Evolutionary conservation across 2,329 filamentous ascomycete genomes (phyloP).

Genomic region (Apiospora koreana): DNA sequence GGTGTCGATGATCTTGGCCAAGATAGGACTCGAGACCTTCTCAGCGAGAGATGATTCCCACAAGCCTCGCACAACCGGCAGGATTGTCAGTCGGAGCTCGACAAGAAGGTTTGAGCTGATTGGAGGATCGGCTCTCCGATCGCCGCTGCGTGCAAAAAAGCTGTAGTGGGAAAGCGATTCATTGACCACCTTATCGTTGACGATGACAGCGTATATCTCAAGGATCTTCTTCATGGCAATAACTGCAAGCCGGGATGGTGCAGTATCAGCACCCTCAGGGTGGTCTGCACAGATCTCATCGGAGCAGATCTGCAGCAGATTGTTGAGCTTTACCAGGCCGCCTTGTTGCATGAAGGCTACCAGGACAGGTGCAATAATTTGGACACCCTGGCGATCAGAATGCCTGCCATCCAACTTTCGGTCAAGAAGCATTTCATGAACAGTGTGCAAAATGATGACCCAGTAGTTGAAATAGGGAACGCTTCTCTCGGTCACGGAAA

Average conservation of each 20-base stretch:
- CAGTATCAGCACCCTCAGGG: constrained; percentile 43
- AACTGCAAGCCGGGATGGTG: constrained; percentile 50
- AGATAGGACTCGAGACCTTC: constrained; percentile 73
- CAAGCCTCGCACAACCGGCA: constrained; percentile 74
- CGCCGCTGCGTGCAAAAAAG: constrained; percentile 40
- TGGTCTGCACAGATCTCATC: constrained; percentile 49
- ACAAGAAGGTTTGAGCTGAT: constrained; percentile 76
- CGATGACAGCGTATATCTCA: constrained; percentile 75
- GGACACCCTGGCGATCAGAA: constrained; percentile 49
- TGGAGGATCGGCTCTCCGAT: constrained; percentile 42
- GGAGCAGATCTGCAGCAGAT: constrained; percentile 70
- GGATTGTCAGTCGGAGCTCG: constrained; percentile 77
- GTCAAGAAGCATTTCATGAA: constrained; percentile 80
- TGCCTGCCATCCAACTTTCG: constrained; percentile 45
- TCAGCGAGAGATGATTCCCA: constrained; percentile 88
- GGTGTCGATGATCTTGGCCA: constrained; percentile 81
- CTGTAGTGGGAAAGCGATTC: constrained; percentile 67
- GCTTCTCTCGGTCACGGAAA: constrained; percentile 46
- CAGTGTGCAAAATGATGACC: constrained; percentile 76
- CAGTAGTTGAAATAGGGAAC: constrained; percentile 75
- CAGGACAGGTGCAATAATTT: constrained; percentile 74
- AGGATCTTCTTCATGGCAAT: constrained; percentile 79
- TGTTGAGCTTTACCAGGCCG: constrained; percentile 73
- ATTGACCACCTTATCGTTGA: constrained; percentile 75
- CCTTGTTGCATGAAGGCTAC: constrained; percentile 82